A percentile compares a stretch with the other conserved stretches of the same genome.
These are phyloP conservation scores for Asterella californica DNA, from an alignment of 225 moss, liverwort and hornwort genomes.

Conservation along the genomic window DNA sequence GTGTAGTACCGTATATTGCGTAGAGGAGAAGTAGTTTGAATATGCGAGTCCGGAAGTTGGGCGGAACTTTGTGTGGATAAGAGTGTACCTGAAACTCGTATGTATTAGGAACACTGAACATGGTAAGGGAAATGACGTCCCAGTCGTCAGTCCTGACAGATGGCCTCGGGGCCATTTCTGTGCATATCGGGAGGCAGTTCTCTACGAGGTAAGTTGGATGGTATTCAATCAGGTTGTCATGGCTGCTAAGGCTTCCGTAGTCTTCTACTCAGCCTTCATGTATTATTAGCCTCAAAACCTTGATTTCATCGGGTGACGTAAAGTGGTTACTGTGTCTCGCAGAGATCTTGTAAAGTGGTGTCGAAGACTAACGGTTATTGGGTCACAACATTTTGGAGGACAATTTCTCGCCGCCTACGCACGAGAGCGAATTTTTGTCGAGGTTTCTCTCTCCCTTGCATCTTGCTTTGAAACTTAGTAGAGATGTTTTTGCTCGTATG, in stretches of 20 bases:
- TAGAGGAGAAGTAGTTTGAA: too few species aligned
- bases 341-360: constrained; percentile 96
- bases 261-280: not conserved
- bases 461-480: not conserved
- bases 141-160: constrained; percentile 48
- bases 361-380: constrained; percentile 53
- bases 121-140: constrained; percentile 65
- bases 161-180: constrained; percentile 51
- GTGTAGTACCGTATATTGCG: too few species aligned
- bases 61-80: too few species aligned
- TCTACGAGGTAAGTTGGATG: constrained; percentile 50
- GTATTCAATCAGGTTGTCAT: not conserved
- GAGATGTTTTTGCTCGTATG: not conserved
- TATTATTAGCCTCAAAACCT: not conserved
- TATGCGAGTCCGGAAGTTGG: too few species aligned
- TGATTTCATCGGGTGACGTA: not conserved
- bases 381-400: constrained; percentile 53
- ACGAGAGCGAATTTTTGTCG: constrained; percentile 78
- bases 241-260: not conserved
- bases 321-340: not conserved
- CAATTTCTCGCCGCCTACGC: constrained; percentile 44
- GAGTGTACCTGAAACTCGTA: not conserved
- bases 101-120: constrained; percentile 62
- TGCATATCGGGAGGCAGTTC: constrained; percentile 82
- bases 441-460: constrained; percentile 31